Evolutionary conservation across 192 early-diverging fungal species (phyloP), one percentile per base, ranked within the genome.

Genomic region (Coemansia biformis): DNA sequence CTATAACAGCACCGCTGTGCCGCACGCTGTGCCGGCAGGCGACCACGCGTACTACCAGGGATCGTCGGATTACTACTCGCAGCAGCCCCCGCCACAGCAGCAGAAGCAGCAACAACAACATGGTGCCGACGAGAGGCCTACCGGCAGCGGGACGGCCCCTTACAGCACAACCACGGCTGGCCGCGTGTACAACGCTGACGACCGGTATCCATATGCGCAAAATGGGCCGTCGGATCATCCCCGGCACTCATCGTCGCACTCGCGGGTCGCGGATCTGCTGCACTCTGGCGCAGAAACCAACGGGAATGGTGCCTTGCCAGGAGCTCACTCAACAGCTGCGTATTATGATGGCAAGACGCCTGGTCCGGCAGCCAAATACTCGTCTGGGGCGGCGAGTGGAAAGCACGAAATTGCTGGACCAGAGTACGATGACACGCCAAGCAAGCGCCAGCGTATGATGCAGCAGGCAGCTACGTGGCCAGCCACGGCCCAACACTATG

Each of bases 361-460:
- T 1, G 16, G 16, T 34, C 19, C 50, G 9, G 19, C 38, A 11
- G 22, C 35, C 4, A 12, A 24, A 15, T 26, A 34, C 7, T 43
- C 44, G 42, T 43, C 38, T 8, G 34, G 22, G 14, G 26, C 37
- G 14, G 16, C 47, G 13, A 16, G 42, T 9, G 23, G 36, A 13
- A 61, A 68, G 30, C 65, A 42, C 14, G 49, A 53, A 1, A 18
- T 51, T 29, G 48, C 34, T 0, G 4, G 14, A 5, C 16, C 33
- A 7, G 59, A 48, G n/a, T 61, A 54, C 46, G 45, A 58, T 10
- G 50, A 61, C 8, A 30, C 49, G 28, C 40, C 38, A 15, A 52
- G 34, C 22, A 73, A 73, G 53, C 53, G 69, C 11, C 69, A 73
- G 46, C 53, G 69, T 29, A 29, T 62, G 45, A 43, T 52, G 31